Base-by-base conservation (phyloP, 441 rosid species). In the Omphalea diandra region DNA sequence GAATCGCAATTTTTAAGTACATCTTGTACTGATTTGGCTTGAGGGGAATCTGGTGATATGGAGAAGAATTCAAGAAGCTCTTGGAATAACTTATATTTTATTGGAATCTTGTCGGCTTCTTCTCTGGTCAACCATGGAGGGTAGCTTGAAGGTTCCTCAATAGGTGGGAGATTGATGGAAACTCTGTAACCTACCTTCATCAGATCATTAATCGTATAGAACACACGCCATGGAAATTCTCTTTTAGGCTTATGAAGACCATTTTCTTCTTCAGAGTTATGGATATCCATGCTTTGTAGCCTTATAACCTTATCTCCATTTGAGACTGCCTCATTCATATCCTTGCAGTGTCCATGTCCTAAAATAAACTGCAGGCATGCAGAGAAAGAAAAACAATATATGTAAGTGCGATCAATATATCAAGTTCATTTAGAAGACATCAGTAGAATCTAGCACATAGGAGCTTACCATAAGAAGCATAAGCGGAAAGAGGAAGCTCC, bases 71-170 rank as follows among this genome's bases (percentile, higher is more conserved):
- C 26, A 36, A 82, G 83, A 32, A 86, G 82, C 17, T 69, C 12
- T 2, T 75, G 80, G 24, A 83, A 79, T 40, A 72, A 18, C 5
- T 69, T 31, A 0, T 24, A 73, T 4, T 83, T 73, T 68, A 86
- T 83, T 0, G 85, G 85, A 33, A 86, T 82, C 7, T 79, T 71
- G 26, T 79, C 50, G 1, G 85, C 81, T 74, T 83, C 76, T 70
- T 75, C 71, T 65, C 67, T 75, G 2, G 83, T 53, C 2, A 79
- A 68, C 18, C 75, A 54, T 9, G 32, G 73, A 26, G 86, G 83
- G 29, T 72, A 53, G 14, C 1, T 47, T 44, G 73, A 78, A 29
- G 71, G 53, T 32, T 73, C 68, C 46, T 52, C 46, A 15, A 46
- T 46, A 17, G 40, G 38, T 17, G 77, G 67, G 43, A 83, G 75